Percentiles rank a stretch among this genome's conserved stretches.
Conservation (phyloP, 179 eudicot species). For the Silene coronaria region DNA sequence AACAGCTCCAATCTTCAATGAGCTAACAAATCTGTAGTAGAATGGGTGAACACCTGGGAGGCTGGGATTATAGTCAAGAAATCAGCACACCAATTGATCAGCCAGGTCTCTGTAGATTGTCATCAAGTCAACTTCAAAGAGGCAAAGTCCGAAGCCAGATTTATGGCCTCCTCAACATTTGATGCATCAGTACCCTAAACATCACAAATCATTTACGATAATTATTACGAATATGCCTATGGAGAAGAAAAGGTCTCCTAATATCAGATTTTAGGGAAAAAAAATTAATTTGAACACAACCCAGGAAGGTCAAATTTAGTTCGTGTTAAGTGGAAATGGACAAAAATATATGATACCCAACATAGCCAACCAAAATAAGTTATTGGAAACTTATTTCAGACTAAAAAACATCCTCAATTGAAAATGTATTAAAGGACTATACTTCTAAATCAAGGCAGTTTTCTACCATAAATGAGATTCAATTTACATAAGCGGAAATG, state of each 20-base stretch:
- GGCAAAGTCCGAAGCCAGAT: slow-evolving; percentile 59
- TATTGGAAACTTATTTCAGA: background rate
- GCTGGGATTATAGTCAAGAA: background rate
- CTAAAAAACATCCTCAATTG: background rate
- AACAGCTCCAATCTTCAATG: background rate
- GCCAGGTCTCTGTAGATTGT: background rate
- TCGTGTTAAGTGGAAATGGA: background rate
- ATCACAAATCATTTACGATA: background rate
- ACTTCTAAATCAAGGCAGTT: background rate
- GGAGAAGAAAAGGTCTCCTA: background rate
- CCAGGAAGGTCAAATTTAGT: background rate
- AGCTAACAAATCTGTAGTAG: background rate
- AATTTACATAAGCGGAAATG: background rate
- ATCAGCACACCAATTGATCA: background rate
- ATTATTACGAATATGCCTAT: background rate
- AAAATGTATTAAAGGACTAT: background rate
- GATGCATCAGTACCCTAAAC: slow-evolving; percentile 60
- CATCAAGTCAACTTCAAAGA: slow-evolving; percentile 52
- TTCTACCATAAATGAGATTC: background rate
- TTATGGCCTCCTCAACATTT: slow-evolving; percentile 57
- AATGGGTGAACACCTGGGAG: background rate
- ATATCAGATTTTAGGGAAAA: background rate
- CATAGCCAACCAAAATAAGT: background rate
- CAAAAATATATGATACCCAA: background rate
- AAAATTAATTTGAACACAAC: no score